Base-by-base conservation (phyloP, 345 rosid genomes). In the Syzygium grande region DNA sequence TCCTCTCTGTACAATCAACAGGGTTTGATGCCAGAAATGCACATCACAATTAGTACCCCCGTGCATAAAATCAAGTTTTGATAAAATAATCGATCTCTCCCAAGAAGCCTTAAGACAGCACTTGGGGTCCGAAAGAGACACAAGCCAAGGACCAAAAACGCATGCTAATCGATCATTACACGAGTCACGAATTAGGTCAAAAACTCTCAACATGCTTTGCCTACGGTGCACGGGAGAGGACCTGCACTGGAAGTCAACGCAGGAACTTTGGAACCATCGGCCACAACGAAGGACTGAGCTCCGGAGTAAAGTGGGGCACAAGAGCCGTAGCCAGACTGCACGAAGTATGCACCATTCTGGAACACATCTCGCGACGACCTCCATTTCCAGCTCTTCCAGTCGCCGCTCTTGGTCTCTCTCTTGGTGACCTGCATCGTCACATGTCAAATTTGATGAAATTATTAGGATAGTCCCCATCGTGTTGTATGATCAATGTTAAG, bases 371-470 rank as follows among this genome's bases (percentile, higher is more conserved):
- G 94, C 51, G 97, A 95, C 10, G 95, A 93, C 87, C 96, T 94
- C 99, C 99, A 96, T 86, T 92, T 97, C 98, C 99, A 97, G 53
- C 84, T 90, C 86, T 93, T 91, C 97, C 97, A 95, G 16, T 93
- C 87, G 51, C 89, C 77, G 14, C 15, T 15, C 11, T 84, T 56
- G 16, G 90, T 90, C 80, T 96, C 98, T 90, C 99, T 95, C 92
- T 97, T 97, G 4, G 99, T 97, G 84, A 97, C 98, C 97, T 97
- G 91, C 79, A 14, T 86, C 25, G 8, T 5, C 55, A 19, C 21
- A 49, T 51, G 34, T 52, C 11, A 21, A 51, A 84, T 46, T 21
- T 10, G 7, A 73, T 73, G 83, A 73, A 19, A 73, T 73, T 38
- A 73, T 73, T 38, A 73, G 27, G 14, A 73, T 38, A 73, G 83